phyloP scores from a whole-genome alignment of 176 grass and related monocot species.

The Tillandsia leiboldiana region DNA sequence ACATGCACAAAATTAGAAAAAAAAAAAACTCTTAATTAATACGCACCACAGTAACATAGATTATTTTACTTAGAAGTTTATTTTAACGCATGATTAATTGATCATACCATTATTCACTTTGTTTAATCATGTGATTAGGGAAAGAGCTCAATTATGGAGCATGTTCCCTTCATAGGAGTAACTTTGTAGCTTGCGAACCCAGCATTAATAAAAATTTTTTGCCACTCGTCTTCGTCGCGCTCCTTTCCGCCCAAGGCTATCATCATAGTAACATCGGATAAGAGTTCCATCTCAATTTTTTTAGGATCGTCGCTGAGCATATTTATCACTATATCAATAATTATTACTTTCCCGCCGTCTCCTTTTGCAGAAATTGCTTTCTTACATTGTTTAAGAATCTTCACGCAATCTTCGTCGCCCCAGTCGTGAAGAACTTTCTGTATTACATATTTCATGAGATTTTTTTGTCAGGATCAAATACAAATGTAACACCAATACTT shows the following conservation, averaged over 20 bases:
- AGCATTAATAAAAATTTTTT: slow-evolving; percentile 26
- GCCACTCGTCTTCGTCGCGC: slow-evolving; percentile 31
- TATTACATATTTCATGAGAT: too few species aligned
- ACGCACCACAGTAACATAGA: too few species aligned
- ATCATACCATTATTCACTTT: background rate
- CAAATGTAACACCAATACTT: too few species aligned
- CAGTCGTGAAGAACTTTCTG: slow-evolving; percentile 34
- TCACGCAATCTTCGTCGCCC: slow-evolving; percentile 32
- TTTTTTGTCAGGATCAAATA: too few species aligned
- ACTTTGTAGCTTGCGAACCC: slow-evolving; percentile 25
- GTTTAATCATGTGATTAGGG: slow-evolving; percentile 8
- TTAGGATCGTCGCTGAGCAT: background rate
- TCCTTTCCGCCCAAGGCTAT: slow-evolving; percentile 27
- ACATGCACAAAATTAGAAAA: too few species aligned
- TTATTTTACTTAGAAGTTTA: too few species aligned
- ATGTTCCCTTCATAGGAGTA: slow-evolving; percentile 4
- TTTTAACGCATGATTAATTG: too few species aligned
- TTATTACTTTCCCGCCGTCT: slow-evolving; percentile 34
- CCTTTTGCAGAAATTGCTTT: slow-evolving; percentile 17
- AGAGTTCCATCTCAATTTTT: slow-evolving; percentile 16
- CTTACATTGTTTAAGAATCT: slow-evolving; percentile 27
- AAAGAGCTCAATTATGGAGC: slow-evolving; percentile 32
- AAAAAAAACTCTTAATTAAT: too few species aligned
- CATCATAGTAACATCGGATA: slow-evolving; percentile 33
- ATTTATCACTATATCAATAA: slow-evolving; percentile 19